Percentiles rank a stretch among this genome's conserved stretches.
phyloP scores from a whole-genome alignment of 805 yeast genomes.

The Yamadazyma akitaensis region DNA sequence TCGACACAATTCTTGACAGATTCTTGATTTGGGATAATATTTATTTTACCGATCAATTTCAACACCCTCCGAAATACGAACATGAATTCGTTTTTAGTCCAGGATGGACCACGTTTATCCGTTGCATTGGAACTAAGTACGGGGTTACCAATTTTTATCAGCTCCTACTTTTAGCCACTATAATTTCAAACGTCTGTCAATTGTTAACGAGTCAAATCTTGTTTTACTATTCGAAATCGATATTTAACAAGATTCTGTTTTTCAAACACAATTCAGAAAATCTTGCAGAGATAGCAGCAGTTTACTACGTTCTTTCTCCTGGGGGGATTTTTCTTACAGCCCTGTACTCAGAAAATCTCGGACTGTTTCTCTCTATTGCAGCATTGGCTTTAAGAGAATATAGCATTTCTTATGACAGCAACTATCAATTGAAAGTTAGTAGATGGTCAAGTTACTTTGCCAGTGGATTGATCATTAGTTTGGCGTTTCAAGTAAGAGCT shows the following conservation, averaged over 20 bases:
- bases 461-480: constrained; percentile 53
- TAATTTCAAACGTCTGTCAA: constrained; percentile 53
- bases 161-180: constrained; percentile 45
- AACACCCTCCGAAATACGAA: constrained; percentile 57
- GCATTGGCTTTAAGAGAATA: constrained; percentile 54
- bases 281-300: constrained; percentile 28
- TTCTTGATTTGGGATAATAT: constrained; percentile 85
- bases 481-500: constrained; percentile 65
- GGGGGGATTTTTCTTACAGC: constrained; percentile 76
- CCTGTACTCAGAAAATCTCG: constrained; percentile 73
- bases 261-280: constrained; percentile 14
- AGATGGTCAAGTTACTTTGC: constrained; percentile 27
- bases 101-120: constrained; percentile 61
- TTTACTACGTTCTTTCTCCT: constrained; percentile 61
- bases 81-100: constrained; percentile 90
- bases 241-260: constrained; percentile 22
- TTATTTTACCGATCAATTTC: constrained; percentile 60
- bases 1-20: constrained; percentile 37
- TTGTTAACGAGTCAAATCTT: constrained; percentile 46
- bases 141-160: constrained; percentile 34
- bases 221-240: constrained; percentile 44
- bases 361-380: constrained; percentile 55
- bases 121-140: constrained; percentile 11
- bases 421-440: constrained; percentile 2
- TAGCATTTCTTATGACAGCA: constrained; percentile 11